Conservation (phyloP, 2,329 filamentous ascomycete genomes). For the Aspergillus arachidicola region DNA sequence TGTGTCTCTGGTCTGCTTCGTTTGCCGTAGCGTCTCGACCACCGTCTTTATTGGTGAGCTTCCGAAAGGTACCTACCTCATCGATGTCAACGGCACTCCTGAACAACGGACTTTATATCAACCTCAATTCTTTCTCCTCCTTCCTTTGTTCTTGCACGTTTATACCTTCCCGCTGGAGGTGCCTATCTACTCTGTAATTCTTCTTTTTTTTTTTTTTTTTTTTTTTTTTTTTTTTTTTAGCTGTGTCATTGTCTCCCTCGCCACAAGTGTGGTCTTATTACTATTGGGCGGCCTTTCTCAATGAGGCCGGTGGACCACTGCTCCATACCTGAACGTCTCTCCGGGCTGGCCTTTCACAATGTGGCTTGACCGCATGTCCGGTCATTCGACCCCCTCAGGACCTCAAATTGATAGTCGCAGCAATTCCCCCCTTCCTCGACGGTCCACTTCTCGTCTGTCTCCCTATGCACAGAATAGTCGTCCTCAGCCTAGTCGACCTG, state of each 20-base stretch:
- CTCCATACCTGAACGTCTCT: constrained; percentile 14
- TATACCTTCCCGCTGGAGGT: background rate
- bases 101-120: background rate
- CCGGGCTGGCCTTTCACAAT: constrained; percentile 50
- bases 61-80: background rate
- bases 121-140: background rate
- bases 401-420: constrained; percentile 65
- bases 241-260: background rate
- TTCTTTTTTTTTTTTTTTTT: too few species aligned
- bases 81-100: background rate
- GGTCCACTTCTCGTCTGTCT: constrained; percentile 68
- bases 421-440: constrained; percentile 70
- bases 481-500: constrained; percentile 68
- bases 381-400: constrained; percentile 66
- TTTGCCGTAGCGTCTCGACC: constrained; percentile 15
- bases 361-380: constrained; percentile 89
- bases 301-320: constrained; percentile 13
- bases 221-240: fast-evolving
- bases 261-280: background rate
- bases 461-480: constrained; percentile 70
- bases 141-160: background rate
- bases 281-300: background rate
- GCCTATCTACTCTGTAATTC: too few species aligned
- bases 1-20: constrained; percentile 5
- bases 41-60: background rate